These are phyloP conservation scores for Candida peoriensis DNA, from an alignment of 805 yeast species.

Conservation along the genomic window DNA sequence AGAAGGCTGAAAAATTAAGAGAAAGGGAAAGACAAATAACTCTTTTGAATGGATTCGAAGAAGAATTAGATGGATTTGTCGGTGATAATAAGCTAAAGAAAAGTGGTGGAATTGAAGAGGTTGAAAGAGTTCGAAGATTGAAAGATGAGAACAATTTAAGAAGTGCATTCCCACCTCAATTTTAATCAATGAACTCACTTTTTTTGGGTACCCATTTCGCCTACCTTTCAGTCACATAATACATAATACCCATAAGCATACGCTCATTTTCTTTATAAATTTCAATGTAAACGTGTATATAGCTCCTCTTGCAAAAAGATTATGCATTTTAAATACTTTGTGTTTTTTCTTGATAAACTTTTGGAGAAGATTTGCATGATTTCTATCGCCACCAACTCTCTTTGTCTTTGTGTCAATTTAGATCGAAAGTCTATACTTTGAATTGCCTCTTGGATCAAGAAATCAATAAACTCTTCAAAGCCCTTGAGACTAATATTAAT, in stretches of 20 bases:
- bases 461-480: conserved; percentile 8
- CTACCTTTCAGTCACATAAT: neutral
- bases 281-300: no score
- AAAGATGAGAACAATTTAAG: conserved; percentile 72
- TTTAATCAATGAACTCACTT: no score
- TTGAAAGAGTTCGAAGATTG: conserved; percentile 61
- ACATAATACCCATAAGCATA: neutral
- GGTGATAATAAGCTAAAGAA: conserved; percentile 69
- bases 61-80: conserved; percentile 82
- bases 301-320: no score
- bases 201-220: neutral
- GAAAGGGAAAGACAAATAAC: conserved; percentile 60
- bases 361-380: no score
- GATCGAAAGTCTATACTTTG: no score
- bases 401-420: no score
- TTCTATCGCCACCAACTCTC: no score
- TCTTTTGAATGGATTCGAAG: conserved; percentile 63
- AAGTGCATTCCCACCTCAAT: conserved; percentile 34
- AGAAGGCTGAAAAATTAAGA: conserved; percentile 77
- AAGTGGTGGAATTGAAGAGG: conserved; percentile 86
- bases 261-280: no score
- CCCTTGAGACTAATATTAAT: neutral
- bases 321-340: no score
- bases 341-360: no score
- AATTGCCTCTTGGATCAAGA: no score